A percentile compares a stretch with the other conserved stretches of the same genome.
Evolutionary conservation across 2,329 filamentous ascomycete genomes (phyloP).

Genomic region (Ceratocystis variospora): DNA sequence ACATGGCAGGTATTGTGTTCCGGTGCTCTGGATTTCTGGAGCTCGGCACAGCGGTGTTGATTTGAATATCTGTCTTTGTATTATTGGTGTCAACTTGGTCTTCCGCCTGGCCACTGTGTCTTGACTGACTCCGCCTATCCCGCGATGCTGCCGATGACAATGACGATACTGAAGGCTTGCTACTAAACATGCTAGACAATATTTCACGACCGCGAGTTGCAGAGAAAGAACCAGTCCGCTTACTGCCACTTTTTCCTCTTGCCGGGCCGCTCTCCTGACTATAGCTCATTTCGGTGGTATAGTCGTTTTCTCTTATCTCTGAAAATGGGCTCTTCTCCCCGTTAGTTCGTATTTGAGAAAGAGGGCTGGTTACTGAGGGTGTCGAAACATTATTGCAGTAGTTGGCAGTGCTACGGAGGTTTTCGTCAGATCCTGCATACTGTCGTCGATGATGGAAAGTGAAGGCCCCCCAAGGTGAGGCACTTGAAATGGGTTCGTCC

Average conservation of each 20-base stretch:
- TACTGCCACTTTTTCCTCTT: neutral
- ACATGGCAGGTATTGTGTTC: neutral
- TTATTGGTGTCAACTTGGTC: neutral
- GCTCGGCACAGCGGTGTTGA: neutral
- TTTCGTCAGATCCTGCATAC: neutral
- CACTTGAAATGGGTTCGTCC: neutral
- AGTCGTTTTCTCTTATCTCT: constrained; percentile 7
- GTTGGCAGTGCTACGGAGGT: neutral
- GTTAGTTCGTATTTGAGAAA: neutral
- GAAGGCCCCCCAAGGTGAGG: constrained; percentile 12
- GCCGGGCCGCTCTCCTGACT: neutral
- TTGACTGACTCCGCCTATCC: neutral
- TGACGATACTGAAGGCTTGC: neutral
- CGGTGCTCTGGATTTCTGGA: constrained; percentile 1
- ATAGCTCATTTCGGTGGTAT: neutral
- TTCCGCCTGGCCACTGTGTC: neutral
- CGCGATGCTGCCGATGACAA: neutral
- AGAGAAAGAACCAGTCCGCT: constrained; percentile 1
- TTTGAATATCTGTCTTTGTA: neutral
- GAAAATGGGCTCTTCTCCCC: constrained; percentile 6
- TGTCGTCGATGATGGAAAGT: constrained; percentile 10
- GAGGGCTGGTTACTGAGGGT: neutral
- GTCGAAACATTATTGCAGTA: neutral
- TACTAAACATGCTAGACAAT: constrained; percentile 16
- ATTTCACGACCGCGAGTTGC: constrained; percentile 11